These are phyloP conservation scores for Clavispora vitiphila DNA, from an alignment of 805 yeast genomes.

Conservation along the genomic window DNA sequence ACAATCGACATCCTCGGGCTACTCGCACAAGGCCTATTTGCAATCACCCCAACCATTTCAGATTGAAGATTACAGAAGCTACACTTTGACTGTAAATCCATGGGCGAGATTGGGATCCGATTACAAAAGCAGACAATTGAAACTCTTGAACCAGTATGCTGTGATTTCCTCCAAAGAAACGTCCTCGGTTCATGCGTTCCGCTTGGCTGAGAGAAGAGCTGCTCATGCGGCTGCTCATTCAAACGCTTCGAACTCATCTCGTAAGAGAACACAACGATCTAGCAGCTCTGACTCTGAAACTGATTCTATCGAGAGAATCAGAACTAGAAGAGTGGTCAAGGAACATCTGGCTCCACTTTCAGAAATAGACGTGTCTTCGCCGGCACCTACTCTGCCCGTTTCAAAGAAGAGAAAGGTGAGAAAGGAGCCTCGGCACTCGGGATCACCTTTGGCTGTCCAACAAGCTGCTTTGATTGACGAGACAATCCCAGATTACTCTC, in stretches of 20 bases:
- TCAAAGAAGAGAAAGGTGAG: constrained; percentile 39
- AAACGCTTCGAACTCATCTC: constrained; percentile 5
- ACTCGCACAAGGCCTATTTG: constrained; percentile 16
- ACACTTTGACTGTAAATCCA: constrained; percentile 47
- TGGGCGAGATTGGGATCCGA: constrained; percentile 42
- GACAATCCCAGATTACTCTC: constrained; percentile 78
- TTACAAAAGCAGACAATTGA: constrained; percentile 45
- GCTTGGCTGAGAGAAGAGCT: constrained; percentile 7
- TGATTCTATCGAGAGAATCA: constrained; percentile 42
- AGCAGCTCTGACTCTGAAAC: constrained; percentile 30
- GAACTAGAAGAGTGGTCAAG: constrained; percentile 55
- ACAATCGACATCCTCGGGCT: constrained; percentile 1
- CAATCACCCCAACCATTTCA: constrained; percentile 36
- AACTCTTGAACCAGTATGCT: constrained; percentile 51
- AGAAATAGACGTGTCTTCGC: constrained; percentile 10
- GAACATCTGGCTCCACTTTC: constrained; percentile 18
- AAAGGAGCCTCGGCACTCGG: constrained; percentile 22
- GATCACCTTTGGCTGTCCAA: constrained; percentile 36
- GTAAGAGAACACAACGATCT: constrained; percentile 4
- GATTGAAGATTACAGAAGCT: constrained; percentile 42
- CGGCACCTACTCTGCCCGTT: constrained; percentile 21
- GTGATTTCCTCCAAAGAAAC: constrained; percentile 19
- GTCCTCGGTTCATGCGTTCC: not conserved
- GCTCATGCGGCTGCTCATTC: constrained; percentile 2
- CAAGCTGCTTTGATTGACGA: constrained; percentile 59